Base-by-base conservation (phyloP, 768 basidiomycete genomes). In the Lyophyllum atratum region DNA sequence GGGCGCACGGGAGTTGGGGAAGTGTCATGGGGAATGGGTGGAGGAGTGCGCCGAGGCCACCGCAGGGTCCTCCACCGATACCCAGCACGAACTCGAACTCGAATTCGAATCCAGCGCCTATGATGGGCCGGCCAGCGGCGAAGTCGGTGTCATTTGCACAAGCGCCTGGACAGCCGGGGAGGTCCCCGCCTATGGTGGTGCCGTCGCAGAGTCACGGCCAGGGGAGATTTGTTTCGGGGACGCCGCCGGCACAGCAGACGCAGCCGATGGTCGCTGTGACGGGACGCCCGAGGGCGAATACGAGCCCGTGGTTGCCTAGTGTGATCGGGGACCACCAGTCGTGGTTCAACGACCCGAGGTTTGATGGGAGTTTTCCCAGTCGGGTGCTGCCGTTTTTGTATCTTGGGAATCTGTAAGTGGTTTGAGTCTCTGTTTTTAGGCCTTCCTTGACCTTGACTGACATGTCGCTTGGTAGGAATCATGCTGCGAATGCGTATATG, bases 341-440 rank as follows among this genome's bases (percentile, higher is more conserved):
- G n/a, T 98, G 95, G 95, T 97, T 98, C 74, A 89, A 94, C 65
- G 93, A 95, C 69, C 83, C 85, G 31, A 75, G 92, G 58, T 98
- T 98, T 69, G 95, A 98, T 70, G 95, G 96, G 44, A 93, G 91
- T 66, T 95, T 98, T 76, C 96, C 96, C 15, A 93, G 91, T 66
- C 81, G 95, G 22, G 94, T 98, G 59, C 72, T 97, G 58, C 93
- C 93, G 54, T 95, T 93, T 74, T 79, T 98, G 68, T 95, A 95
- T 70, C 81, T 95, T n/a, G 93, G 95, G 33, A 95, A 97, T 71
- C 66, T 97, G 93, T 94, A 69, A 72, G 93, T 88, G 34, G 31
- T 11, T 21, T 48, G 54, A 49, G 54, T 64, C 56, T 39, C 59
- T 57, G 55, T 56, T 63, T 50, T 55, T 28, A 31, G 9, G 28